Percentiles rank a stretch among this genome's conserved stretches.
phyloP scores from a whole-genome alignment of 164 flowering plant genomes.

The Euptelea pleiosperma region DNA sequence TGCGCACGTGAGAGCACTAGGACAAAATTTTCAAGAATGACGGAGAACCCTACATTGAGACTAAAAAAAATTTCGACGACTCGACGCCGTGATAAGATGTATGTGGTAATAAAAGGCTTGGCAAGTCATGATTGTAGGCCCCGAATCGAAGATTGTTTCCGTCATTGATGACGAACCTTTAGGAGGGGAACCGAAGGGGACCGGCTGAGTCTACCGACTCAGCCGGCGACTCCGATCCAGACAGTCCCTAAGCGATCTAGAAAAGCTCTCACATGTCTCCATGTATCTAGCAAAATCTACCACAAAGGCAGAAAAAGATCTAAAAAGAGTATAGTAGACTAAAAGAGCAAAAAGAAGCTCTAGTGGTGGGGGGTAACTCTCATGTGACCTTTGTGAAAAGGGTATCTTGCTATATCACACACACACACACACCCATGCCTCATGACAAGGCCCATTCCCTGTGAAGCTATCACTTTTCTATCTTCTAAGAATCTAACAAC shows the following conservation, averaged over 20 bases:
- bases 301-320: slow-evolving; percentile 5
- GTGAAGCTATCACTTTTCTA: slow-evolving; percentile 15
- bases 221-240: slow-evolving; percentile 3
- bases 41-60: too few species aligned
- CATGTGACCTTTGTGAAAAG: slow-evolving; percentile 24
- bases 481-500: slow-evolving; percentile 22
- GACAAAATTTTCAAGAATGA: too few species aligned
- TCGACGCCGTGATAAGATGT: too few species aligned
- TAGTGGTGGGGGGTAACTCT: slow-evolving; percentile 15
- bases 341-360: neutral
- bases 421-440: slow-evolving; percentile 4
- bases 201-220: too few species aligned
- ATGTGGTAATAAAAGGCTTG: too few species aligned
- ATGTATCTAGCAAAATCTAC: slow-evolving; percentile 6
- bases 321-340: slow-evolving; percentile 3
- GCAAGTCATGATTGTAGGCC: too few species aligned
- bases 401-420: neutral
- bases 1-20: too few species aligned
- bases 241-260: neutral
- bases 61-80: too few species aligned
- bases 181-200: too few species aligned
- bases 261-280: slow-evolving; percentile 20
- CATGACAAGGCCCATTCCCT: slow-evolving; percentile 2
- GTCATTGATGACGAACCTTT: too few species aligned
- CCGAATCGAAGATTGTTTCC: too few species aligned